Evolutionary conservation across 192 early-diverging fungal genomes (phyloP).

Genomic region (Rhizoclosmatium globosum): DNA sequence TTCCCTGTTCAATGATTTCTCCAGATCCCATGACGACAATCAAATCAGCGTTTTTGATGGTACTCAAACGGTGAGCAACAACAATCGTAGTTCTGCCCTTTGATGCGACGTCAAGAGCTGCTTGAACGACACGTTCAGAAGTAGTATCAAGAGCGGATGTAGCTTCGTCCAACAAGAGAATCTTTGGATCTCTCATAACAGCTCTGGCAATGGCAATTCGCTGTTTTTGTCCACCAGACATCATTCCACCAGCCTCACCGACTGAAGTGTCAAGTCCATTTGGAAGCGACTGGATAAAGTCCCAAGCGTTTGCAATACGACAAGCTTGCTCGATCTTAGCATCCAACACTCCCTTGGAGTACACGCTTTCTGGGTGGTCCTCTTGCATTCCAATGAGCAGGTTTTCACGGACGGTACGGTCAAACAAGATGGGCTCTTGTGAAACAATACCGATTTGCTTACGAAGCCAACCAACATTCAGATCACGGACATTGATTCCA

Average conservation of each 20-base stretch:
- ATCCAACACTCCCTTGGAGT: conserved; percentile 50
- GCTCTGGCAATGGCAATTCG: conserved; percentile 96
- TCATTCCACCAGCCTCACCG: conserved; percentile 72
- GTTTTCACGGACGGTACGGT: conserved; percentile 83
- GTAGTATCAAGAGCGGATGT: conserved; percentile 64
- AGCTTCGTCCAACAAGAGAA: conserved; percentile 73
- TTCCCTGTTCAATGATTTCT: conserved; percentile 74
- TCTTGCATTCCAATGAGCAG: conserved; percentile 72
- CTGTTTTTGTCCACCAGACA: conserved; percentile 93
- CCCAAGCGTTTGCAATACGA: conserved; percentile 74
- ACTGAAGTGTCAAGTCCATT: conserved; percentile 84
- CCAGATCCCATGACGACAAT: conserved; percentile 76
- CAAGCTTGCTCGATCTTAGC: conserved; percentile 54
- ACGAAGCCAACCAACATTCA: conserved; percentile 83
- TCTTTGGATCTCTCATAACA: conserved; percentile 82
- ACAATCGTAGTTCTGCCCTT: conserved; percentile 85
- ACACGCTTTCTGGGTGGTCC: conserved; percentile 65
- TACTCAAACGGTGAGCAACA: conserved; percentile 91
- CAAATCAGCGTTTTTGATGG: conserved; percentile 82
- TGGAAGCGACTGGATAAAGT: conserved; percentile 85
- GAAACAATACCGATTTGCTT: conserved; percentile 89
- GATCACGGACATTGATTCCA: conserved; percentile 77
- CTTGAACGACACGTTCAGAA: conserved; percentile 61
- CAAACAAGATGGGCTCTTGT: conserved; percentile 90
- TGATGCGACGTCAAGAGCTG: conserved; percentile 55